A percentile compares a stretch with the other conserved stretches of the same genome.
These are phyloP conservation scores for Phytopythium ostracodes DNA, from an alignment of 352 stramenopile species.

Conservation along the genomic window DNA sequence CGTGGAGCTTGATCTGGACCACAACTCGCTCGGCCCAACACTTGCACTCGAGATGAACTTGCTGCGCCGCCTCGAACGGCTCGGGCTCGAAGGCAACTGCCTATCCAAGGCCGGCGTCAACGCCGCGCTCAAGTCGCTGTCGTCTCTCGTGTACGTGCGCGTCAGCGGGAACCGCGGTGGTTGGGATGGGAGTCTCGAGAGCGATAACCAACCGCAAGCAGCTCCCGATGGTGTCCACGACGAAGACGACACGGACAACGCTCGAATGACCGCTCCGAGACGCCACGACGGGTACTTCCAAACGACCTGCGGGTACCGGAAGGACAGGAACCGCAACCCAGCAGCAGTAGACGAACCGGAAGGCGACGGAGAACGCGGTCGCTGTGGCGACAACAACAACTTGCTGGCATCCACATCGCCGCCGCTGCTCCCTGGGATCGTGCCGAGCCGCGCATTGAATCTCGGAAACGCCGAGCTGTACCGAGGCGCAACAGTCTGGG, in stretches of 20 bases:
- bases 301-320: background rate
- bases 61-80: constrained; percentile 44
- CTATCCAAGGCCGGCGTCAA: constrained; percentile 19
- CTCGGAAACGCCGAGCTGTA: constrained; percentile 3
- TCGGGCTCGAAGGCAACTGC: constrained; percentile 61
- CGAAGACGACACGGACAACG: background rate
- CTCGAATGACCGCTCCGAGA: constrained; percentile 7
- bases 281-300: constrained; percentile 58
- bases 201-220: background rate
- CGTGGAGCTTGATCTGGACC: constrained; percentile 62
- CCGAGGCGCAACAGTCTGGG: background rate
- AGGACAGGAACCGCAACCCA: background rate
- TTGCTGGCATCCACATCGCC: background rate
- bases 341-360: background rate
- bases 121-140: constrained; percentile 19
- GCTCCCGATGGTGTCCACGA: background rate
- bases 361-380: background rate
- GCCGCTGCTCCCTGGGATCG: background rate
- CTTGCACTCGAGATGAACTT: constrained; percentile 34
- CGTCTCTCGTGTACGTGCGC: constrained; percentile 36
- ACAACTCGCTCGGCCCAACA: constrained; percentile 40
- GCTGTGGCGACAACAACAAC: background rate
- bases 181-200: background rate
- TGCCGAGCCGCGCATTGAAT: background rate
- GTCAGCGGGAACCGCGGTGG: constrained; percentile 39